Evolutionary conservation across 2,329 filamentous ascomycete species (phyloP), one percentile per base, ranked within the genome.

Genomic region (Mycocentrospora acerina): DNA sequence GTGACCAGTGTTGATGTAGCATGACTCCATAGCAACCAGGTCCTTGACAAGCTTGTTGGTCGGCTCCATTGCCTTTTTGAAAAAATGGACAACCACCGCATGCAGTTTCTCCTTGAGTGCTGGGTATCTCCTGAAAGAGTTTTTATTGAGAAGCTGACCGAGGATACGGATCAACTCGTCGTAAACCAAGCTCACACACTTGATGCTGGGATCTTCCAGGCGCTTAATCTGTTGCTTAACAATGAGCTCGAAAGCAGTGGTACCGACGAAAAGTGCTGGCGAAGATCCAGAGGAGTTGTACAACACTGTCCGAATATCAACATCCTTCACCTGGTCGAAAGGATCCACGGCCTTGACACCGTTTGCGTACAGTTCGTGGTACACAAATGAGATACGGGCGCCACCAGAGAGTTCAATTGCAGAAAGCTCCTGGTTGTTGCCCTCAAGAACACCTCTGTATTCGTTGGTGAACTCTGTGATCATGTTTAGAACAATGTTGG

Each of bases 271-370:
- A 7, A 98, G 81, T 2, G 93, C 91, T 0, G 93, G 93, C 1
- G 91, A 95, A 19, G 93, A 93, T 64, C 93, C 93, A n/a, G 93
- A 97, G 16, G 93, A 97, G 80, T 98, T 98, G 81, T 95, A 95
- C 7, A 98, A 80, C 46, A 96, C 91, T 16, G 89, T 97, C 55
- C 94, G 86, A 58, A 98, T 98, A 63, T 98, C 93, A 44, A 91
- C 84, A 67, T 98, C 93, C 75, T 97, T 98, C 69, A 97, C 90
- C 51, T 90, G 80, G 59, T 98, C 93, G 67, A 98, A 98, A 24
- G 93, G 93, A 69, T 98, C 94, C 29, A 98, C 85, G 2, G 93
- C 90, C 78, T 97, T 97, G 66, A 98, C 81, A 72, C 93, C 93
- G 67, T 97, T 97, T 40, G 90, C 85, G 72, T 98, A 98, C 12